A percentile compares a stretch with the other conserved stretches of the same genome.
phyloP scores from a whole-genome alignment of 2,329 filamentous ascomycete species.

The Colletotrichum gloeosporioides region DNA sequence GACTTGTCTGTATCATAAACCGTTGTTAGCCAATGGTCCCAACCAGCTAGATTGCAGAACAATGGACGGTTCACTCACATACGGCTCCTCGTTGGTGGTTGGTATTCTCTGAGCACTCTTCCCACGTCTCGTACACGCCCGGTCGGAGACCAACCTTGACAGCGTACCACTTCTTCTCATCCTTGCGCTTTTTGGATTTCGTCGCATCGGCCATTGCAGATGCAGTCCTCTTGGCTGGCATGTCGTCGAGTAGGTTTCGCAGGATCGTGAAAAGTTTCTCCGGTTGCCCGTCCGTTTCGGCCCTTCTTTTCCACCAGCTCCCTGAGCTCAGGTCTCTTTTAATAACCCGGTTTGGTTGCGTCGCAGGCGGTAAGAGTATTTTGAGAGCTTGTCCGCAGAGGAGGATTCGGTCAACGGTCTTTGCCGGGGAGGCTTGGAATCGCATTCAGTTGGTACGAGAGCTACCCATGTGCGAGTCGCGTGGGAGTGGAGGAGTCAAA shows the following conservation, averaged over 20 bases:
- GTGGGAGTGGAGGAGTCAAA: constrained; percentile 16
- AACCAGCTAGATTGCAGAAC: not conserved
- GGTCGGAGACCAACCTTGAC: constrained; percentile 61
- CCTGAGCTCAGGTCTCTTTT: not conserved
- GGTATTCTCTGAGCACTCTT: constrained; percentile 66
- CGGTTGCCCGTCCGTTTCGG: not conserved
- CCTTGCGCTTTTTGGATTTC: constrained; percentile 52
- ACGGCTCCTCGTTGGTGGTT: constrained; percentile 67
- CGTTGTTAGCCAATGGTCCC: not conserved
- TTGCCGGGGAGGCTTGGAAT: constrained; percentile 8
- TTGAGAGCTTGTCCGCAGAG: not conserved
- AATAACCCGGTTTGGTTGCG: not conserved
- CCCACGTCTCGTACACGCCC: constrained; percentile 61
- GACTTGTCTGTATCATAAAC: constrained; percentile 69
- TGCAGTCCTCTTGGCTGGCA: constrained; percentile 18
- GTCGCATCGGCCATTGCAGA: not conserved
- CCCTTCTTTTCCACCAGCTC: not conserved
- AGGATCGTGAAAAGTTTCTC: not conserved
- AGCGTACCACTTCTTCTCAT: constrained; percentile 66
- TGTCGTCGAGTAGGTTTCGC: not conserved
- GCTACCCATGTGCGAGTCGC: constrained; percentile 9
- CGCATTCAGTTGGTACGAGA: constrained; percentile 14
- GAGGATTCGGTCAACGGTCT: not conserved
- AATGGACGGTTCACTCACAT: constrained; percentile 57
- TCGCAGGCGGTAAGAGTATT: not conserved